Conservation (phyloP, 441 rosid species). For the Pelargonium fulgidum region DNA sequence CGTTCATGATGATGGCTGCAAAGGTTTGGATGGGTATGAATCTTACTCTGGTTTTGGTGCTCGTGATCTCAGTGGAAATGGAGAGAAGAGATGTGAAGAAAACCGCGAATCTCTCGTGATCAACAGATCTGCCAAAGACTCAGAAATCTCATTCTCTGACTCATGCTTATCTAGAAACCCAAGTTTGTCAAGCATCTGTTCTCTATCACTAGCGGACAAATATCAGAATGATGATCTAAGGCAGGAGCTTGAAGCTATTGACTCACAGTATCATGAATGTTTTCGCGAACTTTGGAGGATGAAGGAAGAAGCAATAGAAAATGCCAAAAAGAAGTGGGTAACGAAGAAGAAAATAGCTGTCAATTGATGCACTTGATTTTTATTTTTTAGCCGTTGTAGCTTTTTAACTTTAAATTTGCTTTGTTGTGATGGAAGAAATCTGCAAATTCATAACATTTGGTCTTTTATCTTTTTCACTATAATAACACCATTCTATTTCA, state of each 20-base stretch:
- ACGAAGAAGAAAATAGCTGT: conserved; percentile 29
- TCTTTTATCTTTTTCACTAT: neutral
- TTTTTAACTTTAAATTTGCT: too few species aligned
- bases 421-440: too few species aligned
- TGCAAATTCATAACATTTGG: neutral
- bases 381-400: too few species aligned
- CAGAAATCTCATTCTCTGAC: conserved; percentile 18
- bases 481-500: too few species aligned
- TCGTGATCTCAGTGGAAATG: conserved; percentile 17
- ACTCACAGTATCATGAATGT: conserved; percentile 40
- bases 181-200: conserved; percentile 28
- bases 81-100: conserved; percentile 7
- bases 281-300: conserved; percentile 45
- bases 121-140: conserved; percentile 19
- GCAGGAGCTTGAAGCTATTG: conserved; percentile 40
- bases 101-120: conserved; percentile 13
- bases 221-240: conserved; percentile 36
- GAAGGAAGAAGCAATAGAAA: conserved; percentile 59
- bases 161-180: conserved; percentile 19
- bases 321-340: conserved; percentile 48
- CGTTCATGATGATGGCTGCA: conserved; percentile 16
- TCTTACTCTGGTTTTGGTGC: conserved; percentile 14
- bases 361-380: neutral
- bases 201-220: conserved; percentile 25
- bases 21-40: conserved; percentile 10